Evolutionary conservation across 805 yeast species (phyloP), one percentile per base, ranked within the genome.

Genomic region (Ogataea ramenticola): DNA sequence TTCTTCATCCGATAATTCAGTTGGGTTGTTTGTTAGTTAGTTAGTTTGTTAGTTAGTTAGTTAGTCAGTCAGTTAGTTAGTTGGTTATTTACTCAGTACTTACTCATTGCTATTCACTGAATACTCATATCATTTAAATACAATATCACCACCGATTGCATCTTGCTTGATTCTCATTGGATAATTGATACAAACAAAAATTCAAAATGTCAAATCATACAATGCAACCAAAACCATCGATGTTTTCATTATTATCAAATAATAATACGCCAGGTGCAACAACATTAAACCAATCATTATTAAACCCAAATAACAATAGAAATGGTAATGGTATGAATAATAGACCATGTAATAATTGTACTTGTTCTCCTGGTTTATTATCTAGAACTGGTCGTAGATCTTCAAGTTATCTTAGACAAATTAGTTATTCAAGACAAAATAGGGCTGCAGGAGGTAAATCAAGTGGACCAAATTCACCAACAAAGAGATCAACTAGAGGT

Each of bases 341-440:
- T 34, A 67, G 77, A 56, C 75, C 77, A 14, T 86, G 93, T 59
- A 70, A 75, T 40, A 80, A 85, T 65, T 86, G 95, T 66, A 83
- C 88, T 2, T 86, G 95, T 59, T 83, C 91, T 0, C 93, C 93
- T 4, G 95, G 95, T 3, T 66, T 86, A 37, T 62, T 86, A 40
- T 79, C 88, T 27, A 72, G 95, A 55, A 75, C 72, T 47, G 77
- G 76, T 55, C 72, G 82, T 53, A 68, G 86, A 52, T 71, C 84
- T 17, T 71, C 84, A 0, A 57, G 73, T 26, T 67, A 61, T 40
- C 44, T 56, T 34, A 61, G 56, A 39, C 51, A 65, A 39, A 57
- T 65, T 54, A 52, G 55, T 17, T 49, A 56, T 35, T 11, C 39
- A 39, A n/a, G 34, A 36, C 17, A 41, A 41, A 24, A 24, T 24